phyloP scores from a whole-genome alignment of 192 early-diverging fungal genomes.

The Gonapodya sp. region DNA sequence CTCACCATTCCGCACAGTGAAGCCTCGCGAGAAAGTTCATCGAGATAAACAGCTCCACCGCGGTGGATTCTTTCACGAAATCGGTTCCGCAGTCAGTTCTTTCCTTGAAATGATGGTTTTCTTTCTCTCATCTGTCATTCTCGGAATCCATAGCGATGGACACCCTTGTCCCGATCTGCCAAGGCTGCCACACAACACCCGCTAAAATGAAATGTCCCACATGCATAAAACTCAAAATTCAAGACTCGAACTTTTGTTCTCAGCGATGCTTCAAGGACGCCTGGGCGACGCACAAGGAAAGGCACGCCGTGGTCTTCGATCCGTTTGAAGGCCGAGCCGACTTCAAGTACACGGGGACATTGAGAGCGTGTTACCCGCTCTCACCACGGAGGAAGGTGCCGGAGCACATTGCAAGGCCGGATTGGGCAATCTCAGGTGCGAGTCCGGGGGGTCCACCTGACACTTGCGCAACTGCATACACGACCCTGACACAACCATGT shows the following conservation, averaged over 20 bases:
- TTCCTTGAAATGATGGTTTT: too few relatives aligned
- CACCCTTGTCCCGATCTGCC: too few relatives aligned
- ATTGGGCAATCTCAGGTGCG: slow-evolving; percentile 49
- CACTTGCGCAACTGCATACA: too few relatives aligned
- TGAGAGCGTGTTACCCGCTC: slow-evolving; percentile 68
- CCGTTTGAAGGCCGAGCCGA: slow-evolving; percentile 36
- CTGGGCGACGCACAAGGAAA: slow-evolving; percentile 37
- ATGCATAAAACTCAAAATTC: slow-evolving; percentile 57
- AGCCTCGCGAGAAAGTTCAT: too few relatives aligned
- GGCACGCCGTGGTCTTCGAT: slow-evolving; percentile 35
- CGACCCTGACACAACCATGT: too few relatives aligned
- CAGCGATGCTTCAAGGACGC: slow-evolving; percentile 61
- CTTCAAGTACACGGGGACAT: slow-evolving; percentile 50
- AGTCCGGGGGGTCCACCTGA: too few relatives aligned
- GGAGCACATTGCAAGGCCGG: slow-evolving; percentile 51
- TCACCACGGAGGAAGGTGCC: slow-evolving; percentile 61
- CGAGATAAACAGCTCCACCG: too few relatives aligned
- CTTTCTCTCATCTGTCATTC: too few relatives aligned
- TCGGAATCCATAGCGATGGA: too few relatives aligned
- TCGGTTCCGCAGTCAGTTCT: too few relatives aligned
- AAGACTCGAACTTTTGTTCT: slow-evolving; percentile 65
- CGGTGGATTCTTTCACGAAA: too few relatives aligned
- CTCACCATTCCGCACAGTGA: too few relatives aligned
- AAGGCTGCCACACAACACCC: slow-evolving; percentile 7
- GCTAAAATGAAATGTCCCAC: slow-evolving; percentile 73